These are phyloP conservation scores for Postia placenta DNA, from an alignment of 768 basidiomycete species.

Conservation along the genomic window DNA sequence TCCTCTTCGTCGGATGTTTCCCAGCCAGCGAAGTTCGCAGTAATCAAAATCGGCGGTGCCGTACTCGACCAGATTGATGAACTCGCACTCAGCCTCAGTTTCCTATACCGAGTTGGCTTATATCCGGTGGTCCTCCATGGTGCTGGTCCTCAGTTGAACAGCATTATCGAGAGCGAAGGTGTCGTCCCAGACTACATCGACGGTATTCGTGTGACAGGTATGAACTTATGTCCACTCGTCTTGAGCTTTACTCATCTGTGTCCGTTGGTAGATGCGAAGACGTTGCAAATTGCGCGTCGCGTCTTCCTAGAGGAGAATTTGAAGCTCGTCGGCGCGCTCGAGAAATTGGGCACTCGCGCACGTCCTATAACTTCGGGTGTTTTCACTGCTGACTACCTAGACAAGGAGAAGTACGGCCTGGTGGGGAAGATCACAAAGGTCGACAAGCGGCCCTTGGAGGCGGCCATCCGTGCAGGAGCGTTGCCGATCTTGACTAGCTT, in stretches of 20 bases:
- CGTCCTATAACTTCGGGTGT: conserved; percentile 97
- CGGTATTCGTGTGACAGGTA: conserved; percentile 94
- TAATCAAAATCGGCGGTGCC: conserved; percentile 97
- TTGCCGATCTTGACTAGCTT: conserved; percentile 93
- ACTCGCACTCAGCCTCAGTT: conserved; percentile 90
- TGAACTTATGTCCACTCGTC: conserved; percentile 17
- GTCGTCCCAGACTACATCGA: conserved; percentile 96
- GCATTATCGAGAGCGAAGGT: conserved; percentile 88
- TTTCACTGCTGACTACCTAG: conserved; percentile 95
- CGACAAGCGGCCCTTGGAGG: conserved; percentile 95
- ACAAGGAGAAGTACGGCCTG: conserved; percentile 89
- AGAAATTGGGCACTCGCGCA: conserved; percentile 92
- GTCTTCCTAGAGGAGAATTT: conserved; percentile 98
- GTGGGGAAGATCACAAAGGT: conserved; percentile 94
- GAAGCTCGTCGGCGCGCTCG: conserved; percentile 87
- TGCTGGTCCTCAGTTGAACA: conserved; percentile 92
- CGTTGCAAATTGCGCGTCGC: conserved; percentile 87
- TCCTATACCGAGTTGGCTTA: conserved; percentile 94
- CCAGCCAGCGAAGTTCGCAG: conserved; percentile 91
- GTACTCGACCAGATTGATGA: conserved; percentile 91
- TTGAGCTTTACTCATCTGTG: too few species aligned
- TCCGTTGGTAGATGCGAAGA: conserved; percentile 71
- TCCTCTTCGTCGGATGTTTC: conserved; percentile 87
- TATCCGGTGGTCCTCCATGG: conserved; percentile 98
- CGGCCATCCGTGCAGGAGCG: conserved; percentile 92